phyloP scores from a whole-genome alignment of 768 basidiomycete species.

The Suillus subluteus region DNA sequence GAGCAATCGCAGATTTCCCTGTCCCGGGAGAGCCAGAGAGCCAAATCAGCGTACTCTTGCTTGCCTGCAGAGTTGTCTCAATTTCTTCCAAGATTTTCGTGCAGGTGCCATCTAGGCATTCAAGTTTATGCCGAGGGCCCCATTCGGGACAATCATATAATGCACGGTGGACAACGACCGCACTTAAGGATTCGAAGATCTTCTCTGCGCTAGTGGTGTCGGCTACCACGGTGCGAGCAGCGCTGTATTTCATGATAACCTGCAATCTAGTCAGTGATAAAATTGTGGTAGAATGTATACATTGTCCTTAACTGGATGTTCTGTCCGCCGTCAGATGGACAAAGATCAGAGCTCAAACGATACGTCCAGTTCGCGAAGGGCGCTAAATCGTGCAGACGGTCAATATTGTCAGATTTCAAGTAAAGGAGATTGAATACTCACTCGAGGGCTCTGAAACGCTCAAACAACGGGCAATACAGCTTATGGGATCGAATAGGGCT shows the following conservation, averaged over 20 bases:
- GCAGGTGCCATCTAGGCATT: not conserved
- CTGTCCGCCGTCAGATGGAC: too few relatives aligned
- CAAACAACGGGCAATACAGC: too few relatives aligned
- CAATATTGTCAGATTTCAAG: not conserved
- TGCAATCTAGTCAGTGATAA: not conserved
- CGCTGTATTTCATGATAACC: not conserved
- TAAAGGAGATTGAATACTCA: not conserved
- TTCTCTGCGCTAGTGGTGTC: not conserved
- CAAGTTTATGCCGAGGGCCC: not conserved
- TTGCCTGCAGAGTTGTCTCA: not conserved
- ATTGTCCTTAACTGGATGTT: not conserved
- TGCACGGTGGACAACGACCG: not conserved
- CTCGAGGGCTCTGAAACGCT: not conserved
- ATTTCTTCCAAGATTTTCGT: not conserved
- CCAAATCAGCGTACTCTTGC: not conserved
- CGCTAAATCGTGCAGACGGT: not conserved
- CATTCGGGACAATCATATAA: not conserved
- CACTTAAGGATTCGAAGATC: not conserved
- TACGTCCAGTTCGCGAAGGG: not conserved
- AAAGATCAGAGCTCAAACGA: not conserved
- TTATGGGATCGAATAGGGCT: not conserved
- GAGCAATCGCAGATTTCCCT: conserved; percentile 6
- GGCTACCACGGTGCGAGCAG: not conserved
- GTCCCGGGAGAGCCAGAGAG: conserved; percentile 6
- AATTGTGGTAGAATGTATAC: not conserved